These are phyloP conservation scores for Amanita fuliginea DNA, from an alignment of 768 basidiomycete species.

Conservation along the genomic window DNA sequence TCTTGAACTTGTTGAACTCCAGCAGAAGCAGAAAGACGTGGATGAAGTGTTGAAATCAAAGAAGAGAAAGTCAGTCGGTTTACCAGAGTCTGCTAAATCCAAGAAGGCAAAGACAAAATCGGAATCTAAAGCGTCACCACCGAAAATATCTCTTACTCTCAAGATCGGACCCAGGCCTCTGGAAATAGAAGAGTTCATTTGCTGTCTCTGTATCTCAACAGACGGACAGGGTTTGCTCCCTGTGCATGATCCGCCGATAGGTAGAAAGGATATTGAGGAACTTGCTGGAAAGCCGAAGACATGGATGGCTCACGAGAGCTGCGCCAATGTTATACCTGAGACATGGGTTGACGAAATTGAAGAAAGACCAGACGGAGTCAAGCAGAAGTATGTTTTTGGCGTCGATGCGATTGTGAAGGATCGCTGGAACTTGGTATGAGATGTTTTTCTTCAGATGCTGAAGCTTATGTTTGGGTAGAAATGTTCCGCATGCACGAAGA, in stretches of 20 bases:
- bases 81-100: slow-evolving; percentile 24
- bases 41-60: slow-evolving; percentile 16
- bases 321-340: slow-evolving; percentile 78
- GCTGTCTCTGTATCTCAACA: slow-evolving; percentile 55
- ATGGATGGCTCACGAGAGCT: slow-evolving; percentile 75
- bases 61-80: slow-evolving; percentile 31
- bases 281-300: slow-evolving; percentile 31
- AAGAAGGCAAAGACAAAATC: slow-evolving; percentile 30
- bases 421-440: slow-evolving; percentile 81
- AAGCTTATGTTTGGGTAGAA: slow-evolving; percentile 40
- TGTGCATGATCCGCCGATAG: slow-evolving; percentile 57
- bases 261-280: slow-evolving; percentile 41
- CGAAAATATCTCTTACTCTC: slow-evolving; percentile 47
- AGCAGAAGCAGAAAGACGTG: slow-evolving; percentile 11
- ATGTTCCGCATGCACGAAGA: slow-evolving; percentile 79
- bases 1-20: slow-evolving; percentile 24
- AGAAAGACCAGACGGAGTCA: slow-evolving; percentile 22
- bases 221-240: slow-evolving; percentile 42
- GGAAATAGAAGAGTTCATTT: slow-evolving; percentile 48
- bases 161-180: slow-evolving; percentile 56
- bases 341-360: slow-evolving; percentile 80
- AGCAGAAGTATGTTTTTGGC: slow-evolving; percentile 60
- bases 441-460: slow-evolving; percentile 1
- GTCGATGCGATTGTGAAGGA: slow-evolving; percentile 84
- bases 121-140: slow-evolving; percentile 10